Percentiles rank a stretch among this genome's conserved stretches.
phyloP scores from a whole-genome alignment of 2,329 filamentous ascomycete species.

The Trichoderma afroharzianum region DNA sequence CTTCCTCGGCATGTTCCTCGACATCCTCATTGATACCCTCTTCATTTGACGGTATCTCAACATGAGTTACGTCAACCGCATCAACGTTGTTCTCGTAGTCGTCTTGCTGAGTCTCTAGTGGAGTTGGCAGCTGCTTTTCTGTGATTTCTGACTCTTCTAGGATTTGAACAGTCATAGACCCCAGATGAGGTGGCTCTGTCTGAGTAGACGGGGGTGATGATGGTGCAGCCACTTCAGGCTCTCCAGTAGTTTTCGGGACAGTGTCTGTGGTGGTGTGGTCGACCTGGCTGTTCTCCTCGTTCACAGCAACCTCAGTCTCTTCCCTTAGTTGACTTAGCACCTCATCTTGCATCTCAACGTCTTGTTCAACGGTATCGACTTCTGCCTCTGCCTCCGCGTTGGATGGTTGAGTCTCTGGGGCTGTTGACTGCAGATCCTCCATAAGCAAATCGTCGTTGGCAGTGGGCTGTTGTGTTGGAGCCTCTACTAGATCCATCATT shows the following conservation, averaged over 20 bases:
- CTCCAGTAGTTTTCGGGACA: neutral
- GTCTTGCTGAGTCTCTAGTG: slow-evolving; percentile 6
- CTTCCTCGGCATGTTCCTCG: neutral
- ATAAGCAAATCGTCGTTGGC: neutral
- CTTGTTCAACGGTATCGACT: neutral
- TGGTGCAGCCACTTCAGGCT: neutral
- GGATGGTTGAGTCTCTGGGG: neutral
- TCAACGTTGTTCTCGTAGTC: neutral
- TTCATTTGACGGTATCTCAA: neutral
- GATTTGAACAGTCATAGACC: neutral
- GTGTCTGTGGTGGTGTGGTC: neutral
- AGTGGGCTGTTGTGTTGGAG: neutral
- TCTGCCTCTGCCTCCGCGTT: neutral
- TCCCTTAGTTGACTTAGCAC: neutral
- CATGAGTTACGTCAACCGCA: neutral
- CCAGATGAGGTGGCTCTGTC: neutral
- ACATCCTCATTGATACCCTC: neutral
- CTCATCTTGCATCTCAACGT: slow-evolving; percentile 19
- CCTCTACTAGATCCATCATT: neutral
- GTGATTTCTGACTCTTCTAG: neutral
- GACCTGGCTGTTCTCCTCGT: neutral
- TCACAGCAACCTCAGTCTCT: neutral
- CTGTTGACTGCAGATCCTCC: neutral
- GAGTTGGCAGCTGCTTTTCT: slow-evolving; percentile 2
- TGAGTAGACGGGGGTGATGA: neutral